Conservation (phyloP, 257 asterid species). For the Solanum habrochaites region DNA sequence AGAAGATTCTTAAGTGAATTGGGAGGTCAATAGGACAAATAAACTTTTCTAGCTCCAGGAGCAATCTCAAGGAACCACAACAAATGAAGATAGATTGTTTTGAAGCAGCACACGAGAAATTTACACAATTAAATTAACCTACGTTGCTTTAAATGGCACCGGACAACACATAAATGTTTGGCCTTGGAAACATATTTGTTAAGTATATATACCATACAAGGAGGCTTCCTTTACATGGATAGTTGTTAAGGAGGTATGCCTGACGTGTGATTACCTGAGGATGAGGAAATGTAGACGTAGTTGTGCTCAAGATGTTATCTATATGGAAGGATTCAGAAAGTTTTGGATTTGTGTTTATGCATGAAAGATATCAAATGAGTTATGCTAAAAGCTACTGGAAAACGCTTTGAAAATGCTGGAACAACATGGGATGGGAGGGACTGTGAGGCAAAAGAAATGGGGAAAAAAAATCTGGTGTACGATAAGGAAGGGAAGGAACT, state of each 20-base stretch:
- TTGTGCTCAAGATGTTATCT: background rate
- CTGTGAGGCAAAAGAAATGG: background rate
- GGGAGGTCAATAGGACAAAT: background rate
- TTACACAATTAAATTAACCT: background rate
- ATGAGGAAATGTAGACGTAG: background rate
- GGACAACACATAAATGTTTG: background rate
- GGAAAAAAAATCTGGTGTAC: background rate
- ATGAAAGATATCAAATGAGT: background rate
- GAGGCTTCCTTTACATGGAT: background rate
- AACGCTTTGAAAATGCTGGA: background rate
- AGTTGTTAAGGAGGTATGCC: background rate
- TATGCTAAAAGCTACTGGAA: background rate
- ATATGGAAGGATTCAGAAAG: background rate
- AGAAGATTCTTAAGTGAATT: background rate
- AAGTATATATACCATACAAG: background rate
- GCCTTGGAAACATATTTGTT: background rate
- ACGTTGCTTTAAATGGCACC: background rate
- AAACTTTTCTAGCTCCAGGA: background rate
- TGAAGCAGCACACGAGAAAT: background rate
- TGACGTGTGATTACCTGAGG: background rate
- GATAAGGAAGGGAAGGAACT: background rate
- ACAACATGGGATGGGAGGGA: background rate
- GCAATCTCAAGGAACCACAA: background rate
- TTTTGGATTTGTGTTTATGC: background rate
- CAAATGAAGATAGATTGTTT: background rate